Base-by-base conservation (phyloP, 1,284 basidiomycete species). In the Cutaneotrichosporon cutaneum region DNA sequence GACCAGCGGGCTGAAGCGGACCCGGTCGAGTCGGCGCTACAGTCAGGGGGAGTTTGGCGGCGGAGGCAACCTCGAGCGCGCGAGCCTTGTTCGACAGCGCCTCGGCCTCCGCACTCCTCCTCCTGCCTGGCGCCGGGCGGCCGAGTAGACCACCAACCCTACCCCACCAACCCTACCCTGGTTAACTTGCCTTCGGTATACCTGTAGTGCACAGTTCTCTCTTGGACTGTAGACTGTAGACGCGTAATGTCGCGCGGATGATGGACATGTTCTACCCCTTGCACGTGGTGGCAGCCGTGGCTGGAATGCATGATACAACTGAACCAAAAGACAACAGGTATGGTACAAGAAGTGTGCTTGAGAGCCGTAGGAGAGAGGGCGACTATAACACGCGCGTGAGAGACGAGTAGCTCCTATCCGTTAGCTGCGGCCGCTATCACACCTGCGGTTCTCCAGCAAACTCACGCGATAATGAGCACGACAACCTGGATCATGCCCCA, bases 401-500 rank as follows among this genome's bases (percentile, higher is more conserved):
- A 13, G 73, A 74, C n/a, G 76, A 76, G 63, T 73, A 74, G 55
- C 67, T 70, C 64, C 73, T 73, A 61, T 13, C 26, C 14, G 39
- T 44, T 32, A 42, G 27, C 14, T 30, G 30, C n/a, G n/a, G n/a
- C n/a, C n/a, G n/a, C n/a, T n/a, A n/a, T n/a, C n/a, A n/a, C n/a
- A n/a, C n/a, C n/a, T n/a, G n/a, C 9, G 30, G 9, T 8, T 22
- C 16, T 11, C 47, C 3, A n/a, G 24, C 14, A 3, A 2, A 69
- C 70, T 30, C 61, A 77, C 77, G 75, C 71, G 55, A 90, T 81
- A 61, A 90, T 81, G 13, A 86, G 84, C 36, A 90, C 80, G 22
- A 88, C 77, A 32, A 86, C 86, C 68, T 88, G 86, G 61, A 90
- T 84, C 32, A 88, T 73, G 8, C 86, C 89, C 80, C 89, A 86